Base-by-base conservation (phyloP, 1,284 basidiomycete genomes). In the Pseudozyma tsukubaensis region DNA sequence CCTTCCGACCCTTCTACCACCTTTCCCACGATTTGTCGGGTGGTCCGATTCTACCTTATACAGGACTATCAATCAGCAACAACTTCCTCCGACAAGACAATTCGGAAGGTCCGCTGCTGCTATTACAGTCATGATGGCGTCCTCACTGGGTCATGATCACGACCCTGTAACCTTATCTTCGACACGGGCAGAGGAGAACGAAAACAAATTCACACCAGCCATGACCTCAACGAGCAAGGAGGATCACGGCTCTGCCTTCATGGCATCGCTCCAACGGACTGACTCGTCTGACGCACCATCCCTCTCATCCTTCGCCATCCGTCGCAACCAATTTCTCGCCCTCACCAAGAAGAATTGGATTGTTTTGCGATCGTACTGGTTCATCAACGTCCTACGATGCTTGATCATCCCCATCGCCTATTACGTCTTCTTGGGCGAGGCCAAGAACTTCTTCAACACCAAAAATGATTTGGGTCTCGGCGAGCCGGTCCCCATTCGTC, bases 331-430 rank as follows among this genome's bases (percentile, higher is more conserved):
- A 32, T 71, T 60, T 29, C 21, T 53, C 14, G 68, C 68, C 2
- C 57, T 71, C 24, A 60, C 61, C 8, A 71, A 59, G 44, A 62
- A 65, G 51, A 65, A 71, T 16, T 64, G 68, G 58, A 64, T 70
- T 49, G 67, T 64, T 11, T 32, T 70, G 19, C 50, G 67, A 8
- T 56, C 49, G 11, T 71, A 71, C 44, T 71, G 68, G 61, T 37
- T 64, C 24, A 84, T 91, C 47, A 92, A 91, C 73, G 57, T 91
- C 34, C 54, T 91, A 32, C 87, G 91, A 79, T 91, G 91, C 76
- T 86, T 92, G 69, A 73, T 92, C 35, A 79, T 91, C 18, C 92
- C 91, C 1, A 83, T 92, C 24, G 90, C 87, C 2, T 92, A 89
- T 78, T 91, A 90, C 10, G 86, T 89, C 57, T 91, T 92, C 81